These are phyloP conservation scores for Kazachstania bromeliacearum DNA, from an alignment of 805 yeast genomes.

Conservation along the genomic window DNA sequence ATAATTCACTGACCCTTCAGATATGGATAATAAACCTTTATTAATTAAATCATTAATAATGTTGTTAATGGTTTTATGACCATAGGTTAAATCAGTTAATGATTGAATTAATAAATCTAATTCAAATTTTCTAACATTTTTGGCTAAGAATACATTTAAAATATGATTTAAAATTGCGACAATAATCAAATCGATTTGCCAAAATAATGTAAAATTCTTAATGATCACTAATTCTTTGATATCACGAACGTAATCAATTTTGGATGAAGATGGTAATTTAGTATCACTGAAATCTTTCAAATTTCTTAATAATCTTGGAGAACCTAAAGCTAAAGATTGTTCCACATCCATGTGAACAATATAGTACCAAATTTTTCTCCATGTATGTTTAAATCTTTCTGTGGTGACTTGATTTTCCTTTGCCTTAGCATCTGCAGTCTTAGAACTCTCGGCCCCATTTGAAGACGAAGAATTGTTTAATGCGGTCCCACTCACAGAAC, in stretches of 20 bases:
- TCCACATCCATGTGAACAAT: constrained; percentile 35
- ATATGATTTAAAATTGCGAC: constrained; percentile 27
- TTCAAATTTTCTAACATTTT: constrained; percentile 36
- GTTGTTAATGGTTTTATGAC: constrained; percentile 23
- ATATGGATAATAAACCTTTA: constrained; percentile 23
- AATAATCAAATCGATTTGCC: constrained; percentile 37
- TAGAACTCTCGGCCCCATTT: constrained; percentile 2
- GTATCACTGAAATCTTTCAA: constrained; percentile 36
- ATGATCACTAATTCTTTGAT: constrained; percentile 40
- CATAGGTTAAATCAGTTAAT: constrained; percentile 28
- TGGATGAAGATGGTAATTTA: constrained; percentile 33
- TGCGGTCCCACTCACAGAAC: constrained; percentile 5
- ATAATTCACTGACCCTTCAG: constrained; percentile 24
- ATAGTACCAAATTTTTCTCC: constrained; percentile 53
- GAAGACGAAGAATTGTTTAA: constrained; percentile 3
- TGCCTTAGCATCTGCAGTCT: constrained; percentile 1
- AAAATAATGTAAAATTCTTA: constrained; percentile 38
- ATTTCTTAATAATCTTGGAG: constrained; percentile 32
- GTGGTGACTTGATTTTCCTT: constrained; percentile 19
- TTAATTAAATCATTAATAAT: constrained; percentile 21
- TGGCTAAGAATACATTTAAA: constrained; percentile 27
- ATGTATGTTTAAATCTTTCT: constrained; percentile 36
- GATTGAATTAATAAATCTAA: constrained; percentile 32
- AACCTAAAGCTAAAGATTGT: constrained; percentile 35
- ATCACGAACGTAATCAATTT: constrained; percentile 31